phyloP scores from a whole-genome alignment of 2,329 filamentous ascomycete genomes.

The Talaromyces marneffei region DNA sequence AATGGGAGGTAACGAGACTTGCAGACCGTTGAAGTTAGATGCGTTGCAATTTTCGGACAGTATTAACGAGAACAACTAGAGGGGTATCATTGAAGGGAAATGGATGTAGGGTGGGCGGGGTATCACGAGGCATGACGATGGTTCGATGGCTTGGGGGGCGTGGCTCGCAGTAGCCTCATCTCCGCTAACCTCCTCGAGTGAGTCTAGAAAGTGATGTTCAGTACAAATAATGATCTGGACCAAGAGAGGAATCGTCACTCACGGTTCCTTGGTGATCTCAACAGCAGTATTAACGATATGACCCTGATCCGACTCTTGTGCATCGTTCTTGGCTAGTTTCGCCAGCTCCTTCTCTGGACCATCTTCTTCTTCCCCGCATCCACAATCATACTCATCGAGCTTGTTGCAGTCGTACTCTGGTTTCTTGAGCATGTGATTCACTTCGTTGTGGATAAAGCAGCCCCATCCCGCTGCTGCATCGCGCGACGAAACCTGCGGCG shows the following conservation, averaged over 20 bases:
- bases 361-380: slow-evolving; percentile 51
- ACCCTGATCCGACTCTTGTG: slow-evolving; percentile 18
- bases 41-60: background rate
- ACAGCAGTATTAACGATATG: slow-evolving; percentile 20
- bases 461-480: slow-evolving; percentile 60
- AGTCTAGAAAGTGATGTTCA: slow-evolving; percentile 8
- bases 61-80: background rate
- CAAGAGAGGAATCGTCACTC: slow-evolving; percentile 16
- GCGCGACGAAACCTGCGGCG: slow-evolving; percentile 58
- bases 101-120: background rate
- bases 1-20: background rate
- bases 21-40: background rate
- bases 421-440: slow-evolving; percentile 58
- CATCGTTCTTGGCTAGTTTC: slow-evolving; percentile 13
- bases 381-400: slow-evolving; percentile 63
- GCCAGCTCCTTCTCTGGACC: slow-evolving; percentile 2
- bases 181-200: slow-evolving; percentile 15
- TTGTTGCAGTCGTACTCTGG: slow-evolving; percentile 58
- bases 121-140: slow-evolving; percentile 11
- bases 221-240: background rate
- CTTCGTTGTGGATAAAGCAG: slow-evolving; percentile 61
- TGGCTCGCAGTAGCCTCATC: background rate
- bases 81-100: background rate
- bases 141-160: background rate
- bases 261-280: slow-evolving; percentile 34